These are phyloP conservation scores for Hypoxylon sp. DNA, from an alignment of 2,329 filamentous ascomycete species.

Conservation along the genomic window DNA sequence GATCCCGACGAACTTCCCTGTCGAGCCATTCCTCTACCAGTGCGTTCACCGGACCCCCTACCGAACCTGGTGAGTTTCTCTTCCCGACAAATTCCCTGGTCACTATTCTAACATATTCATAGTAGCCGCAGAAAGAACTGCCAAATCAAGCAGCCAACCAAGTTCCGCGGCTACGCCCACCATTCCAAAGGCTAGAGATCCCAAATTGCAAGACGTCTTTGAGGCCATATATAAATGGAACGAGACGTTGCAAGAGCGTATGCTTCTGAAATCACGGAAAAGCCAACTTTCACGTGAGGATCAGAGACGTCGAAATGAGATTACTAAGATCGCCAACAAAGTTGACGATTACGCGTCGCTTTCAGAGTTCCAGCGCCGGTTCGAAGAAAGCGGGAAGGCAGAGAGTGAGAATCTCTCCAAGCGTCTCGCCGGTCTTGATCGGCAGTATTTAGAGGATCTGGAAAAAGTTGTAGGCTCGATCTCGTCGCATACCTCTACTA, in stretches of 20 bases:
- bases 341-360: slow-evolving; percentile 45
- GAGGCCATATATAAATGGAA: slow-evolving; percentile 36
- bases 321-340: slow-evolving; percentile 37
- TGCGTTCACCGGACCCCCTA: slow-evolving; percentile 28
- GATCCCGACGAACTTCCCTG: slow-evolving; percentile 19
- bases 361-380: slow-evolving; percentile 42
- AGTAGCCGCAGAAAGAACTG: slow-evolving; percentile 25
- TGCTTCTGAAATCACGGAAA: slow-evolving; percentile 24
- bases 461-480: slow-evolving; percentile 42
- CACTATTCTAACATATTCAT: slow-evolving; percentile 19
- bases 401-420: slow-evolving; percentile 42
- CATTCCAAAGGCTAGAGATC: slow-evolving; percentile 47
- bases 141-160: not conserved
- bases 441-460: slow-evolving; percentile 35
- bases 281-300: slow-evolving; percentile 30
- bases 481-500: slow-evolving; percentile 6
- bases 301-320: slow-evolving; percentile 20
- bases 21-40: slow-evolving; percentile 38
- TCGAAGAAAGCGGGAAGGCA: slow-evolving; percentile 33
- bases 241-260: slow-evolving; percentile 33
- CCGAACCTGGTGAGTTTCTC: slow-evolving; percentile 43
- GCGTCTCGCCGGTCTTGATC: slow-evolving; percentile 36
- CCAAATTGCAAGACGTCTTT: slow-evolving; percentile 47
- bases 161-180: slow-evolving; percentile 3
- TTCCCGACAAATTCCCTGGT: not conserved